Evolutionary conservation across 2,329 filamentous ascomycete species (phyloP).

Genomic region (Septoria linicola): DNA sequence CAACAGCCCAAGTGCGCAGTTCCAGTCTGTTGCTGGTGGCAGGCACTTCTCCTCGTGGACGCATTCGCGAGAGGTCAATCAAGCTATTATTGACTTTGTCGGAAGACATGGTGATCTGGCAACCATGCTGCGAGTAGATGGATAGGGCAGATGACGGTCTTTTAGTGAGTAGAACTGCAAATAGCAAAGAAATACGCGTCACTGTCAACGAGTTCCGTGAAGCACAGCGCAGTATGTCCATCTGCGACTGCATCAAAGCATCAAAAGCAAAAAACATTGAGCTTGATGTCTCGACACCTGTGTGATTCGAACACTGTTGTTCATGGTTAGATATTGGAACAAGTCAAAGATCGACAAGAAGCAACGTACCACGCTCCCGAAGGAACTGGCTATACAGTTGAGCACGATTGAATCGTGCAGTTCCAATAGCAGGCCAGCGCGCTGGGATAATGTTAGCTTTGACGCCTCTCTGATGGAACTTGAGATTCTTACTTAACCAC

Average conservation of each 20-base stretch:
- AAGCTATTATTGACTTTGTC: neutral
- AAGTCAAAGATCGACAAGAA: neutral
- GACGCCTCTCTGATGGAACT: no score
- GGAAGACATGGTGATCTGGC: neutral
- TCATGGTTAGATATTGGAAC: neutral
- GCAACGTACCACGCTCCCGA: constrained; percentile 14
- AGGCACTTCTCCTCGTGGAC: neutral
- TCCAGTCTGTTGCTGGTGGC: neutral
- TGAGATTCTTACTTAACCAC: constrained; percentile 17
- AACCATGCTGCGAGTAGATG: neutral
- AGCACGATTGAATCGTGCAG: constrained; percentile 10
- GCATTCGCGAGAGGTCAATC: neutral
- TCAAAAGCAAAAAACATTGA: constrained; percentile 4
- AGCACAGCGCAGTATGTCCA: no score
- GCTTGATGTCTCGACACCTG: constrained; percentile 20
- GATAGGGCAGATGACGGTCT: no score
- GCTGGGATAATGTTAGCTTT: constrained; percentile 1
- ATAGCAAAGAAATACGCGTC: no score
- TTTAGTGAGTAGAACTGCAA: no score
- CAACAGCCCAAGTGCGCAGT: neutral
- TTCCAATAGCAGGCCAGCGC: constrained; percentile 25
- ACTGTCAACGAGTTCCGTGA: no score
- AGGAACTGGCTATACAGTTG: constrained; percentile 23
- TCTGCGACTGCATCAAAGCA: no score
- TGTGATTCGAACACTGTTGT: constrained; percentile 26